These are phyloP conservation scores for Excoecaria cochinchinensis DNA, from an alignment of 345 rosid species.

Conservation along the genomic window DNA sequence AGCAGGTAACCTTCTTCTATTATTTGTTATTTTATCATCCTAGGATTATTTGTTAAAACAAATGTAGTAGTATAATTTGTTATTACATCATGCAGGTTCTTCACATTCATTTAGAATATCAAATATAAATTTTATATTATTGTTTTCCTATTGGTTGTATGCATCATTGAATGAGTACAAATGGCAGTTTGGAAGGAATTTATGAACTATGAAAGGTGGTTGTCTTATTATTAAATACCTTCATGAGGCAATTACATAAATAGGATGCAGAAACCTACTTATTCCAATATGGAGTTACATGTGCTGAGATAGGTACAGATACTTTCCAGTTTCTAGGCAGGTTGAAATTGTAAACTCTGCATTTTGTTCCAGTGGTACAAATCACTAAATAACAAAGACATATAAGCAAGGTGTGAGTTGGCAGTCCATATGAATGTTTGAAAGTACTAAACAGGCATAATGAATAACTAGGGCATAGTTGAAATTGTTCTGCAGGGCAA, in stretches of 20 bases:
- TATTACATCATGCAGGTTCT: not conserved
- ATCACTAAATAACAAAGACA: not conserved
- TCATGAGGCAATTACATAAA: not conserved
- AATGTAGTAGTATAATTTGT: not conserved
- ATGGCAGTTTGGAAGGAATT: not conserved
- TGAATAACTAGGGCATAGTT: not conserved
- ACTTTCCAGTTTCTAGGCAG: not conserved
- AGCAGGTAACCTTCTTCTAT: conserved; percentile 40
- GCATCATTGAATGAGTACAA: not conserved
- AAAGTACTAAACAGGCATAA: not conserved
- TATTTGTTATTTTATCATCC: not conserved
- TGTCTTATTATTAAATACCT: not conserved
- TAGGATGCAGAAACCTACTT: not conserved
- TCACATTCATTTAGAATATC: not conserved
- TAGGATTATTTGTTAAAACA: not conserved
- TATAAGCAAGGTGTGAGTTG: not conserved
- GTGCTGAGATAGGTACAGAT: not conserved
- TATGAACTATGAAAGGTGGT: not conserved
- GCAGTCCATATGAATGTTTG: not conserved
- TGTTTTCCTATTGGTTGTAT: not conserved
- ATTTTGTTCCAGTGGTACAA: not conserved
- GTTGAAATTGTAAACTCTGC: not conserved
- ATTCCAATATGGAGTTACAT: not conserved
- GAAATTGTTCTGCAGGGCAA: conserved; percentile 51
- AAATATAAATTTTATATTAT: not conserved